Percentiles rank a stretch among this genome's conserved stretches.
phyloP scores from a whole-genome alignment of 1,139 yeast genomes.

The Yamadazyma blattariae region DNA sequence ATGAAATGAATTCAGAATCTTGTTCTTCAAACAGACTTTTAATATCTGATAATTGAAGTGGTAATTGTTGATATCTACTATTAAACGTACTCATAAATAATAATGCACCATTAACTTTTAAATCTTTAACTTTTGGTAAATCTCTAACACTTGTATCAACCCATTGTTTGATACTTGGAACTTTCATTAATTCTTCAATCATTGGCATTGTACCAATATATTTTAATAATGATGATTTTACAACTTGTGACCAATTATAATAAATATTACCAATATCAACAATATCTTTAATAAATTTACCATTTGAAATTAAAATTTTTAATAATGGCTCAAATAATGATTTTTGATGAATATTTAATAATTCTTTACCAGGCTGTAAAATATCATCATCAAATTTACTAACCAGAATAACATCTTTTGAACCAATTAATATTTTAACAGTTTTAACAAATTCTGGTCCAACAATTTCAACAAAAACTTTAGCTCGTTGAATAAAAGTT shows the following conservation, averaged over 20 bases:
- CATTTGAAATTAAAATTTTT: slow-evolving; percentile 45
- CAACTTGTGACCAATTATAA: slow-evolving; percentile 58
- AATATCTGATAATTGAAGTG: slow-evolving; percentile 64
- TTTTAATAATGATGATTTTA: slow-evolving; percentile 50
- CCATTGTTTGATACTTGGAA: slow-evolving; percentile 52
- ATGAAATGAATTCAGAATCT: slow-evolving; percentile 53
- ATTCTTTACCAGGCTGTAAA: slow-evolving; percentile 57
- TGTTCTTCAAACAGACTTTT: slow-evolving; percentile 43
- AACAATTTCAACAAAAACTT: slow-evolving; percentile 54
- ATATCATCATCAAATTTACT: slow-evolving; percentile 60
- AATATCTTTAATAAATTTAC: slow-evolving; percentile 59
- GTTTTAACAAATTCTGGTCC: slow-evolving; percentile 45
- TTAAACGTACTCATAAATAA: slow-evolving; percentile 74
- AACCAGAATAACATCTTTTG: slow-evolving; percentile 24
- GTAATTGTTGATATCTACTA: slow-evolving; percentile 69
- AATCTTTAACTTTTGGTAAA: slow-evolving; percentile 39
- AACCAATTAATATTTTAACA: slow-evolving; percentile 45
- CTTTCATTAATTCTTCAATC: slow-evolving; percentile 30
- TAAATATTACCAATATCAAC: slow-evolving; percentile 59
- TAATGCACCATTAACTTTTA: slow-evolving; percentile 55
- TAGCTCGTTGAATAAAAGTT: slow-evolving; percentile 67
- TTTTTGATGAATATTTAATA: slow-evolving; percentile 58
- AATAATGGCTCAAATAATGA: slow-evolving; percentile 54
- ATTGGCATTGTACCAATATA: slow-evolving; percentile 52
- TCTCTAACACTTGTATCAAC: slow-evolving; percentile 43